Conservation (phyloP, 2,329 filamentous ascomycete species). For the Cordyceps sp. region DNA sequence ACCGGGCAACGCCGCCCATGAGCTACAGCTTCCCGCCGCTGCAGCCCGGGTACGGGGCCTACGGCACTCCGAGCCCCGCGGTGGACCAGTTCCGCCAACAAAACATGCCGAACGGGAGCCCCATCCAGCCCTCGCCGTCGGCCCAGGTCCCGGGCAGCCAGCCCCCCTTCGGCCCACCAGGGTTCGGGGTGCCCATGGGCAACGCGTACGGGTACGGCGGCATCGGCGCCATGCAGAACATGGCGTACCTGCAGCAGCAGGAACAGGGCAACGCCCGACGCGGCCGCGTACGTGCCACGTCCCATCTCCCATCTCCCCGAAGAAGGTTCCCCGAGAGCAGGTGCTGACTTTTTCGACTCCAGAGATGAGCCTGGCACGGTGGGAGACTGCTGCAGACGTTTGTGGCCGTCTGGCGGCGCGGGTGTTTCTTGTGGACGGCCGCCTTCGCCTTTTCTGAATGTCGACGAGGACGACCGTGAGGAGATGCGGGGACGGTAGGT, state of each 20-base stretch:
- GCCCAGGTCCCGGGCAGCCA: constrained; percentile 24
- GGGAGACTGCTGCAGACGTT: no score
- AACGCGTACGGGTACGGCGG: constrained; percentile 25
- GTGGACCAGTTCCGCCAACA: constrained; percentile 40
- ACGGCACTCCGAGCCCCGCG: constrained; percentile 27
- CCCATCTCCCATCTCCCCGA: no score
- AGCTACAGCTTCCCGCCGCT: constrained; percentile 40
- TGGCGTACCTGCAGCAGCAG: constrained; percentile 34
- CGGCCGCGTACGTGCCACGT: constrained; percentile 33
- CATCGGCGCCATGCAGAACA: constrained; percentile 28
- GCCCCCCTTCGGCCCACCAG: constrained; percentile 29
- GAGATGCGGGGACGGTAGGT: background rate
- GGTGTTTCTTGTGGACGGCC: no score
- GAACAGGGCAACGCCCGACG: constrained; percentile 20
- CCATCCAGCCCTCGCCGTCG: constrained; percentile 25
- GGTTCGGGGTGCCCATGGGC: constrained; percentile 30
- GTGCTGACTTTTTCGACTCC: no score
- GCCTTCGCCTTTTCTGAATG: no score
- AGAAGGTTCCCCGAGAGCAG: no score
- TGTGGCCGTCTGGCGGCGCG: no score
- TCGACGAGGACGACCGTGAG: background rate
- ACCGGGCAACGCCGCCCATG: constrained; percentile 33
- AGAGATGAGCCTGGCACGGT: no score
- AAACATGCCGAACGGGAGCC: constrained; percentile 31
- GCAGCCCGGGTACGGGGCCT: constrained; percentile 38